Evolutionary conservation across 2,329 filamentous ascomycete species (phyloP), one percentile per base, ranked within the genome.

Genomic region (Pseudogymnoascus sp.): DNA sequence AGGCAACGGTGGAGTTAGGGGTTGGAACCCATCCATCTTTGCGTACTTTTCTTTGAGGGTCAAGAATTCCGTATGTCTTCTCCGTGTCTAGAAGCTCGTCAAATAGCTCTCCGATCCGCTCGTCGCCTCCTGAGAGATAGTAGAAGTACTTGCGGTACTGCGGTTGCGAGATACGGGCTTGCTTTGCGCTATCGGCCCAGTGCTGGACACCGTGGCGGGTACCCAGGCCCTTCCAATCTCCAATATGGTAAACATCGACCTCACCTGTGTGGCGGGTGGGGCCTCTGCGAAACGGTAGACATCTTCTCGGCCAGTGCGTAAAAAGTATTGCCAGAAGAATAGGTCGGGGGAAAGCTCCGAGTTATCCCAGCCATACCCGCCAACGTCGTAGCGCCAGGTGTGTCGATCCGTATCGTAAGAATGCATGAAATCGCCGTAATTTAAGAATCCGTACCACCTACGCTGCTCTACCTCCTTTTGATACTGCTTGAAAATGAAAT

Each of bases 351-450:
- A 86, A 0, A 87, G 75, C 69, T 87, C 84, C 0, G 81, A 84
- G 68, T 87, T 87, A 59, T 86, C 84, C 84, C 84, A 87, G 0
- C 83, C 84, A 64, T 83, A 87, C 0, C 84, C 84, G 3, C 84
- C 84, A 16, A 87, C 71, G 53, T 87, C 84, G 63, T 86, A 87
- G 1, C 82, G 78, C 84, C 84, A 87, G 0, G 76, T 77, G 65
- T 86, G 84, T 4, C 84, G 75, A 69, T 85, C 79, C 0, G 70
- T 66, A 60, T 87, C 84, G 65, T 87, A 87, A 0, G 82, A 82
- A 67, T 87, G 84, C 77, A 84, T 83, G 42, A 87, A 77, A 66
- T 87, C 84, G 1, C 84, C 84, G 62, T 84, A 77, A 64, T 87
- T 83, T 71, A 80, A 80, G 74, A 86, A 86, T 0, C 84, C 84